Evolutionary conservation across 306 rosid genomes (phyloP), one percentile per base, ranked within the genome.

Genomic region (Glycine soja): DNA sequence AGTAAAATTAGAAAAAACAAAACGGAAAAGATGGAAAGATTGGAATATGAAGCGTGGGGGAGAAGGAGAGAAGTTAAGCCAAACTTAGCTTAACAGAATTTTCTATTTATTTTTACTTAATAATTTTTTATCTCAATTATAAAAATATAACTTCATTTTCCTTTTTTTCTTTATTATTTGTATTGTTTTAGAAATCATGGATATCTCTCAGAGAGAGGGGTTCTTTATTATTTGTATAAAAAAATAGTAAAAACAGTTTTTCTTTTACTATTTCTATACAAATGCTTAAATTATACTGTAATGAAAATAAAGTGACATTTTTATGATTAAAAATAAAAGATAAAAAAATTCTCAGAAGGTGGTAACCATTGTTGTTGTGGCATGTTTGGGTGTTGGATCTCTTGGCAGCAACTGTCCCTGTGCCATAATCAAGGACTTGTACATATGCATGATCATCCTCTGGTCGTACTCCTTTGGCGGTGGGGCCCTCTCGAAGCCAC

Each of bases 381-480:
- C 8, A 70, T 0, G 4, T 42, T 71, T 75, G 85, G 75, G 53
- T 40, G 86, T 43, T 58, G 81, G 56, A 8, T 86, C 88, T 32
- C 70, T 70, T 34, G 84, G 80, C 72, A 80, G 70, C 77, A 89
- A 46, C 34, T 75, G 89, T 10, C 86, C 87, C 75, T 88, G 93
- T 10, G 86, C 77, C 65, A 83, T 70, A 72, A 90, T 34, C 59
- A 93, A 38, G 3, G 95, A 82, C 61, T 85, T 91, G 75, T 91
- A 93, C 80, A 93, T 88, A 85, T 89, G 88, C 8, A 89, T 43
- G 47, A 93, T 80, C 89, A 95, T 86, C 85, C 85, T 90, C 45
- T 88, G 89, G 69, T 95, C 95, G 42, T 95, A 95, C 88, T 95
- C 99, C 90, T 93, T 93, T 1, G 75, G 12, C 14, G 79, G 30